phyloP scores from a whole-genome alignment of 1,139 yeast genomes.

The Eremothecium cymbalariae region DNA sequence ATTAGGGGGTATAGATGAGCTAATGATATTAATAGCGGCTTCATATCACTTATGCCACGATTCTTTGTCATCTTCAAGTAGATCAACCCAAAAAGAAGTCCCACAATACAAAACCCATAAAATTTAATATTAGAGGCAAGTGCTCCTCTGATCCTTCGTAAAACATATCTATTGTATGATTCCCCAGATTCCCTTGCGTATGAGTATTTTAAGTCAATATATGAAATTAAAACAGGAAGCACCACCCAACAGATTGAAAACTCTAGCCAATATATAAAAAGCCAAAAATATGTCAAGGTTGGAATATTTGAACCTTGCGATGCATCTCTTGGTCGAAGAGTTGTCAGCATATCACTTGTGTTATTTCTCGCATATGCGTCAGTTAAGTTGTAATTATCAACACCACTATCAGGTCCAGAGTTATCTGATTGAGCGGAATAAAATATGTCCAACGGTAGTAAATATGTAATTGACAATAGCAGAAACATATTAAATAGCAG shows the following conservation, averaged over 20 bases:
- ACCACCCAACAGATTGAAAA: slow-evolving; percentile 29
- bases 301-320: slow-evolving; percentile 1
- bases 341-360: not conserved
- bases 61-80: slow-evolving; percentile 24
- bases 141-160: slow-evolving; percentile 19
- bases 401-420: slow-evolving; percentile 1
- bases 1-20: slow-evolving; percentile 29
- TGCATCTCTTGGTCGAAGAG: not conserved
- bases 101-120: slow-evolving; percentile 22
- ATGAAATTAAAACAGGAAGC: slow-evolving; percentile 30
- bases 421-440: slow-evolving; percentile 14
- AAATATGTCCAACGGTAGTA: slow-evolving; percentile 27
- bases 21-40: slow-evolving; percentile 28
- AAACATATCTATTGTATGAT: slow-evolving; percentile 8
- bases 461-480: slow-evolving; percentile 23
- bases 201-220: slow-evolving; percentile 23
- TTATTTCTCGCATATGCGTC: not conserved
- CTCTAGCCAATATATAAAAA: slow-evolving; percentile 26
- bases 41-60: slow-evolving; percentile 22
- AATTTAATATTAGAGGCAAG: slow-evolving; percentile 26
- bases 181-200: slow-evolving; percentile 10
- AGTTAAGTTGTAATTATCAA: not conserved
- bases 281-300: slow-evolving; percentile 20
- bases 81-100: slow-evolving; percentile 19
- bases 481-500: slow-evolving; percentile 23